A percentile compares a stretch with the other conserved stretches of the same genome.
phyloP scores from a whole-genome alignment of 257 asterid species.

The Anisodus tanguticus region DNA sequence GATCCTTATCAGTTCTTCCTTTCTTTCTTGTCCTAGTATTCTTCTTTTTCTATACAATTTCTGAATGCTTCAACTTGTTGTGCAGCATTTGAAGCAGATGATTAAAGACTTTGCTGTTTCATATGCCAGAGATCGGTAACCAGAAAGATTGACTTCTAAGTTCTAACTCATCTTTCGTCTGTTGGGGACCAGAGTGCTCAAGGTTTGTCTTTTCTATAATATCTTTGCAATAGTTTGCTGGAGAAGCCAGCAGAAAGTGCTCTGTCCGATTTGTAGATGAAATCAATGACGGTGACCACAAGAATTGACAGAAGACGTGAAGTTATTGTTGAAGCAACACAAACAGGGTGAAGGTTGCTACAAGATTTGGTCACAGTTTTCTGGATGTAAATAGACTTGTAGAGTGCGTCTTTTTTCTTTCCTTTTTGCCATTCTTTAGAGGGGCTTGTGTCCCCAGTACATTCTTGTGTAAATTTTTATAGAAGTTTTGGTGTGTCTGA shows the following conservation, averaged over 20 bases:
- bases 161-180: background rate
- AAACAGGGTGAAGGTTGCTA: background rate
- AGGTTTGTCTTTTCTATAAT: background rate
- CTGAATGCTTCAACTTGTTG: slow-evolving; percentile 18
- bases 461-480: background rate
- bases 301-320: background rate
- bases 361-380: background rate
- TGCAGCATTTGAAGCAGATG: slow-evolving; percentile 86
- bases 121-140: slow-evolving; percentile 46
- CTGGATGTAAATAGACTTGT: slow-evolving; percentile 19
- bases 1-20: slow-evolving; percentile 23
- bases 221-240: background rate
- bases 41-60: slow-evolving; percentile 31
- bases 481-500: background rate
- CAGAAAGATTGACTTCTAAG: slow-evolving; percentile 22
- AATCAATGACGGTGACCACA: background rate
- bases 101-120: slow-evolving; percentile 70
- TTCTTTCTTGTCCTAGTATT: slow-evolving; percentile 26
- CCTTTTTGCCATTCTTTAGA: background rate
- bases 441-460: slow-evolving; percentile 14
- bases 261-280: background rate
- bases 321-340: background rate
- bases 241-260: slow-evolving; percentile 15
- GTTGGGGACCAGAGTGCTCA: slow-evolving; percentile 15
- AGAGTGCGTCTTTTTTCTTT: background rate